These are phyloP conservation scores for Earliella scabrosa DNA, from an alignment of 1,284 basidiomycete species.

Conservation along the genomic window DNA sequence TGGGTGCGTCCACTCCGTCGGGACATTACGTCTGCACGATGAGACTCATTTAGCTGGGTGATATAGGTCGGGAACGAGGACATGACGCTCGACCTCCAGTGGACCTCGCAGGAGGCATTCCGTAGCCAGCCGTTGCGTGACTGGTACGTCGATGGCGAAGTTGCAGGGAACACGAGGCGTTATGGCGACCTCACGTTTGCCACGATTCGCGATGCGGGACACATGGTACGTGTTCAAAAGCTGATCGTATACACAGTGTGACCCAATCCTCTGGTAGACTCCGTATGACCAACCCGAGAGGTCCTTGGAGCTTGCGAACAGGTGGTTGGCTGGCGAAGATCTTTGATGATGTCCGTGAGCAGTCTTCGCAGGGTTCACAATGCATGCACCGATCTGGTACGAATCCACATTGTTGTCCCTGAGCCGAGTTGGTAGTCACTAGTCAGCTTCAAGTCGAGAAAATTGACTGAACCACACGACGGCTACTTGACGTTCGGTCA, in stretches of 20 bases:
- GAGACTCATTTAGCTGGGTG: too few species aligned
- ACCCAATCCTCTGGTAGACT: conserved; percentile 40
- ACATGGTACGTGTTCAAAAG: conserved; percentile 54
- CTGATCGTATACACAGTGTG: background rate
- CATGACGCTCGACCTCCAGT: conserved; percentile 65
- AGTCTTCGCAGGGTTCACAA: too few species aligned
- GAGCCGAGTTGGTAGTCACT: too few species aligned
- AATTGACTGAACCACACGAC: too few species aligned
- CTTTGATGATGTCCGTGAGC: too few species aligned
- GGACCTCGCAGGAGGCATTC: conserved; percentile 63
- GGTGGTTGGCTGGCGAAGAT: conserved; percentile 49
- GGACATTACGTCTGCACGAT: too few species aligned
- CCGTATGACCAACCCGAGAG: conserved; percentile 67
- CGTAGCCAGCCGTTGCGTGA: conserved; percentile 48
- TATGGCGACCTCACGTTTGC: conserved; percentile 66
- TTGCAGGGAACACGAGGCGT: conserved; percentile 60
- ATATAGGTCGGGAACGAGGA: conserved; percentile 56
- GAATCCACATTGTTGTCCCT: too few species aligned
- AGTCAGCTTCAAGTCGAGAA: too few species aligned
- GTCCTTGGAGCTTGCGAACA: conserved; percentile 52
- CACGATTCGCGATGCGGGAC: conserved; percentile 62
- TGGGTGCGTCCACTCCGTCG: too few species aligned
- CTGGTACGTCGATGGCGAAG: conserved; percentile 57
- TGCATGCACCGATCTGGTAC: too few species aligned
- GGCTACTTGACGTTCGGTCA: too few species aligned